Evolutionary conservation across 106 monocot species (phyloP).

Genomic region (Vanilla planifolia): DNA sequence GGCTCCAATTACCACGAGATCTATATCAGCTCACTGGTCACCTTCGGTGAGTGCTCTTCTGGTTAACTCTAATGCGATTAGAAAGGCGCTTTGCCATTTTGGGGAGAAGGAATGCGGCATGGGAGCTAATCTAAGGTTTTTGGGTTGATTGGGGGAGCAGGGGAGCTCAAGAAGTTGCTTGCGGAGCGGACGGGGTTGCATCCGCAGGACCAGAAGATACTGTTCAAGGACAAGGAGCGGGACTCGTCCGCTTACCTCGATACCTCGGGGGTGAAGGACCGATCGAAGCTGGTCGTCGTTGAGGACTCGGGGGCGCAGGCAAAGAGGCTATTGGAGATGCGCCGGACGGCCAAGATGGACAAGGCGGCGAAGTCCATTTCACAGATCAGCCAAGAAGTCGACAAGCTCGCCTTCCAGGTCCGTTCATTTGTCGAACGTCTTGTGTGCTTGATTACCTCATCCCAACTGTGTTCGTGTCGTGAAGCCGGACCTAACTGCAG

Average conservation of each 20-base stretch:
- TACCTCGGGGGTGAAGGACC: slow-evolving; percentile 67
- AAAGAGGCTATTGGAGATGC: slow-evolving; percentile 53
- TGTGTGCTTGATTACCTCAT: neutral
- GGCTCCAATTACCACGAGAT: slow-evolving; percentile 68
- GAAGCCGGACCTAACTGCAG: slow-evolving; percentile 10
- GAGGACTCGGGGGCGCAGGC: slow-evolving; percentile 71
- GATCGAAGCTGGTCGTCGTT: slow-evolving; percentile 62
- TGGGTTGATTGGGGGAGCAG: slow-evolving; percentile 22
- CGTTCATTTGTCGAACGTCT: neutral
- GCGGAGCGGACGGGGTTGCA: slow-evolving; percentile 63
- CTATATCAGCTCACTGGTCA: slow-evolving; percentile 62
- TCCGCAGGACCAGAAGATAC: slow-evolving; percentile 73
- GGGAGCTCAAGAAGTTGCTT: slow-evolving; percentile 85
- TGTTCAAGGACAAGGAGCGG: slow-evolving; percentile 80
- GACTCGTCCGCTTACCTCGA: slow-evolving; percentile 64
- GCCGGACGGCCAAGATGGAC: slow-evolving; percentile 48
- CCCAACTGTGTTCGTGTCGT: neutral
- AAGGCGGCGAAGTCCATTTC: slow-evolving; percentile 54
- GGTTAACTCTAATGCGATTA: neutral
- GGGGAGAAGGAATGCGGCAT: neutral
- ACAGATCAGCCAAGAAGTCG: slow-evolving; percentile 46
- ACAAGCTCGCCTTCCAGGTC: slow-evolving; percentile 68
- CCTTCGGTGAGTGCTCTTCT: slow-evolving; percentile 51
- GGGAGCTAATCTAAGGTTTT: slow-evolving; percentile 2
- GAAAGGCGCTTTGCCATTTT: neutral